Percentiles rank a stretch among this genome's conserved stretches.
phyloP scores from a whole-genome alignment of 2,329 filamentous ascomycete species.

The Monosporascus sp. region DNA sequence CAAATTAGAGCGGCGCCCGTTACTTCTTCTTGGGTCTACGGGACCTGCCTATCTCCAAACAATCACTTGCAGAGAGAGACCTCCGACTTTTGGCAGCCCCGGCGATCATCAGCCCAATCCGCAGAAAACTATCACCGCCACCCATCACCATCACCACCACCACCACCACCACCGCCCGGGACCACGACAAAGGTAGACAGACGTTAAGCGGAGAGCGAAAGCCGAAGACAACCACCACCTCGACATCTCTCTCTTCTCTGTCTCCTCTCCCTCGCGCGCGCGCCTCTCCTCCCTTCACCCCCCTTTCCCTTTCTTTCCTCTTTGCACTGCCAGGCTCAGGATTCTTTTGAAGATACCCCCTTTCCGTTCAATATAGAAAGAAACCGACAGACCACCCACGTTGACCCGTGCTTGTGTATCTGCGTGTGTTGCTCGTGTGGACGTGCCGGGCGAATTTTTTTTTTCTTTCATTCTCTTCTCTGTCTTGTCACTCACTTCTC shows the following conservation, averaged over 20 bases:
- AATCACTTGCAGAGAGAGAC: background rate
- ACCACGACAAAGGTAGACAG: background rate
- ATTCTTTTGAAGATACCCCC: background rate
- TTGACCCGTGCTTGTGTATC: background rate
- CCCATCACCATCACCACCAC: too few species aligned
- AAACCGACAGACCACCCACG: background rate
- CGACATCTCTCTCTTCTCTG: background rate
- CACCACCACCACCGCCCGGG: background rate
- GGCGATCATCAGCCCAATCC: background rate
- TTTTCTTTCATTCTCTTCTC: background rate
- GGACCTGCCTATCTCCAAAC: background rate
- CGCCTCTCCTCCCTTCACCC: background rate
- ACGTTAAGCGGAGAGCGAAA: too few species aligned
- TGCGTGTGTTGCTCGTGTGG: background rate
- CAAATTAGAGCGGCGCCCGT: background rate
- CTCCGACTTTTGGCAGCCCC: background rate
- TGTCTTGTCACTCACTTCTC: background rate
- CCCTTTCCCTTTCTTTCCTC: background rate
- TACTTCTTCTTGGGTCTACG: background rate
- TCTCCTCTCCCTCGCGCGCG: too few species aligned
- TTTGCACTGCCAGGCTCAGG: background rate
- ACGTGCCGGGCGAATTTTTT: background rate
- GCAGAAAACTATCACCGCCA: background rate
- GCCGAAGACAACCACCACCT: background rate
- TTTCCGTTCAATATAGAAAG: background rate